Evolutionary conservation across 768 basidiomycete genomes (phyloP).

Genomic region (Polyporus arcularius): DNA sequence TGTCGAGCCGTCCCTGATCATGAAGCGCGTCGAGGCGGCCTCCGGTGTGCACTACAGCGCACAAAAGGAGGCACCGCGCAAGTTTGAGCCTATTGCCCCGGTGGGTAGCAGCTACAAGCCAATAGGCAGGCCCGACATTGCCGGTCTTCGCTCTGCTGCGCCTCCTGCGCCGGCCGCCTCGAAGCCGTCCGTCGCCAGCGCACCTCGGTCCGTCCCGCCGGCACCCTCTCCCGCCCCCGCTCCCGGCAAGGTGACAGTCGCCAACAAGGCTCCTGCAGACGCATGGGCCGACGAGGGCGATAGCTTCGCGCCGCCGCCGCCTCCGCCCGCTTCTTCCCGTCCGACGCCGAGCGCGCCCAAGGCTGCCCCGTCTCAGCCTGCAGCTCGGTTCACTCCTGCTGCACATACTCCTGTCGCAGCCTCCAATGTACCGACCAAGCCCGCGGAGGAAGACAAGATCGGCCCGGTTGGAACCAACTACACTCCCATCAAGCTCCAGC

Average conservation of each 20-base stretch:
- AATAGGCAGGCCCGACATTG: conserved; percentile 73
- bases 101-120: conserved; percentile 79
- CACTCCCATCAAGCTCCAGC: conserved; percentile 83
- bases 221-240: conserved; percentile 27
- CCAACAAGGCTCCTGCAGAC: conserved; percentile 37
- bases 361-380: conserved; percentile 37
- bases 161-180: conserved; percentile 20
- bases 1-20: conserved; percentile 76
- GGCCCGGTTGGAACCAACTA: conserved; percentile 86
- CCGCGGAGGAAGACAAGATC: conserved; percentile 79
- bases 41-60: conserved; percentile 90
- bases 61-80: conserved; percentile 75
- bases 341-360: conserved; percentile 36
- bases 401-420: conserved; percentile 41
- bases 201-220: conserved; percentile 51
- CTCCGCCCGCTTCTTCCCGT: conserved; percentile 33
- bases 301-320: conserved; percentile 33
- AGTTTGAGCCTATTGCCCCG: conserved; percentile 77
- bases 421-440: conserved; percentile 61
- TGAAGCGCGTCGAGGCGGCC: conserved; percentile 83
- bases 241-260: conserved; percentile 28
- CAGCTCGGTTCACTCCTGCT: conserved; percentile 32
- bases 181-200: conserved; percentile 40
- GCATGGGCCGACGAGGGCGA: conserved; percentile 60
- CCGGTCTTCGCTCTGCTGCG: conserved; percentile 43